Evolutionary conservation across 176 grass and related monocot species (phyloP).

Genomic region (Alopecurus myosuroides): DNA sequence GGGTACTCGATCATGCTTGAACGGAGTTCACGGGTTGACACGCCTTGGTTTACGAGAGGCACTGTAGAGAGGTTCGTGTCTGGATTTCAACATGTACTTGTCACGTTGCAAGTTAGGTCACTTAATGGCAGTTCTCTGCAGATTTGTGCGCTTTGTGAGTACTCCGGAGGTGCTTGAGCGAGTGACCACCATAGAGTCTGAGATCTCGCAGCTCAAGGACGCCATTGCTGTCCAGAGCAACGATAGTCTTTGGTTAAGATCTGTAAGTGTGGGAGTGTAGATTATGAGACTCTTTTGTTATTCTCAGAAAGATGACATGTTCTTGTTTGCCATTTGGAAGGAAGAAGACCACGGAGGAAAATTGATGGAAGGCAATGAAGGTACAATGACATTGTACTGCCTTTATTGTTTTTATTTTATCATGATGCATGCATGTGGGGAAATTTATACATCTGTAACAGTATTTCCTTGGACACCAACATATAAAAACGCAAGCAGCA

Average conservation of each 20-base stretch:
- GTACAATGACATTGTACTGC: conserved; percentile 23
- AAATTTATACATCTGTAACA: neutral
- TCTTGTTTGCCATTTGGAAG: conserved; percentile 44
- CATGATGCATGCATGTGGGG: neutral
- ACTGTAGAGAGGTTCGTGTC: conserved; percentile 64
- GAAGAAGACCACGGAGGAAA: conserved; percentile 62
- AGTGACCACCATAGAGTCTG: conserved; percentile 83
- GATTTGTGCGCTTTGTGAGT: conserved; percentile 95
- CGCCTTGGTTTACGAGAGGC: conserved; percentile 78
- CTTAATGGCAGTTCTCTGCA: conserved; percentile 26
- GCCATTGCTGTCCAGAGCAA: conserved; percentile 83
- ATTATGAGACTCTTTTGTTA: neutral
- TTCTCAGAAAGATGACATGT: conserved; percentile 31
- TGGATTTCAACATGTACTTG: neutral
- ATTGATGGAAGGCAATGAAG: conserved; percentile 53
- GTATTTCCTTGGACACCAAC: neutral
- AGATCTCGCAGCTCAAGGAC: conserved; percentile 91
- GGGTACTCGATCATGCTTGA: conserved; percentile 88
- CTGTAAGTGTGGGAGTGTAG: conserved; percentile 29
- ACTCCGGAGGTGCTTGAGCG: conserved; percentile 94
- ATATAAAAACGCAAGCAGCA: neutral
- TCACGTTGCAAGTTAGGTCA: neutral
- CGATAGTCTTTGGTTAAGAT: conserved; percentile 55
- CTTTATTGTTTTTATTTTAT: conserved; percentile 13
- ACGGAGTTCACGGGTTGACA: conserved; percentile 38